Evolutionary conservation across 192 early-diverging fungal genomes (phyloP).

Genomic region (Geranomyces michiganensis): DNA sequence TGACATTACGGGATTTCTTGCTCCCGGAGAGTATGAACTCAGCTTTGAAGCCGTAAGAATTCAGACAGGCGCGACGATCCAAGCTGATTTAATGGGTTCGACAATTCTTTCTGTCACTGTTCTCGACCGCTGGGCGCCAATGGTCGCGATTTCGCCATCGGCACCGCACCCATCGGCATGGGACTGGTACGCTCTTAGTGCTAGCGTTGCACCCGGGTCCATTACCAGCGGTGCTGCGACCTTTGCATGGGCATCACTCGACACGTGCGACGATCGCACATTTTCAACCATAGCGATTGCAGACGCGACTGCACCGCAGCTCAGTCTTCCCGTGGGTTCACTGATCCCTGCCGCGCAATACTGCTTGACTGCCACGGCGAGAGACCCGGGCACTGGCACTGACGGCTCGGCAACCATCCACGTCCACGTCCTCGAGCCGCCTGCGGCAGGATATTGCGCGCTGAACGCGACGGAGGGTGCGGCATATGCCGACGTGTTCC

Average conservation of each 20-base stretch:
- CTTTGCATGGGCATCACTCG: not conserved
- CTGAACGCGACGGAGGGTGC: not conserved
- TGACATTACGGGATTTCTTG: slow-evolving; percentile 20
- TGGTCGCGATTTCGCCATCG: not conserved
- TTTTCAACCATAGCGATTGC: not conserved
- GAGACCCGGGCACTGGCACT: not conserved
- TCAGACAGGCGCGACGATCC: slow-evolving; percentile 11
- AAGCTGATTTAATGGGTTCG: not conserved
- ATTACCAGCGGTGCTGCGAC: not conserved
- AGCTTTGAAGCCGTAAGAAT: slow-evolving; percentile 1
- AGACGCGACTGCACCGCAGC: not conserved
- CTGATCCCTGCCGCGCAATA: slow-evolving; percentile 11
- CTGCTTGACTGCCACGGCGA: slow-evolving; percentile 19
- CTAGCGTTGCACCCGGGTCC: slow-evolving; percentile 8
- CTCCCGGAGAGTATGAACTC: slow-evolving; percentile 4
- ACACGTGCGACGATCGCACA: not conserved
- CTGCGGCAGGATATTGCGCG: slow-evolving; percentile 17
- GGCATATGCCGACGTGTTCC: slow-evolving; percentile 7
- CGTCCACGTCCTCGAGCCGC: not conserved
- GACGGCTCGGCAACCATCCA: not conserved
- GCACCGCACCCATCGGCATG: slow-evolving; percentile 16
- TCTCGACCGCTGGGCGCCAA: not conserved
- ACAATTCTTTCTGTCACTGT: not conserved
- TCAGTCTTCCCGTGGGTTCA: not conserved
- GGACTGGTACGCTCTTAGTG: slow-evolving; percentile 9